These are phyloP conservation scores for Wickerhamiella bombiphila DNA, from an alignment of 805 yeast species.

Conservation along the genomic window DNA sequence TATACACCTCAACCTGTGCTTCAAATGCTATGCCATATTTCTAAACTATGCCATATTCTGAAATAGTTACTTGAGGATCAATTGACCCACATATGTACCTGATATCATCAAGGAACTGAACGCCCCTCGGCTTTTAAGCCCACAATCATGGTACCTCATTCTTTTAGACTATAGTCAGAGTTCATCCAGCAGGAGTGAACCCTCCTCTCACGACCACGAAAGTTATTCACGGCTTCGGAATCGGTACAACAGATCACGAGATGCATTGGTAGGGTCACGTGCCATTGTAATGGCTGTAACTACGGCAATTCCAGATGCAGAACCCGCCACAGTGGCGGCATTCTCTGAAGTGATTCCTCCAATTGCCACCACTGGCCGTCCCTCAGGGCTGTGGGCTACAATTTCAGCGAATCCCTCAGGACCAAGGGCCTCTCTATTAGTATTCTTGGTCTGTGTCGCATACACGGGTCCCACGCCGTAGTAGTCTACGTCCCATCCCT, in stretches of 20 bases:
- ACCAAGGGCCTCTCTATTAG: slow-evolving; percentile 47
- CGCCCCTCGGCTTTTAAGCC: too few relatives aligned
- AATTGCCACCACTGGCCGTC: slow-evolving; percentile 45
- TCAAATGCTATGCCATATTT: too few relatives aligned
- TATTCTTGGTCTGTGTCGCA: slow-evolving; percentile 56
- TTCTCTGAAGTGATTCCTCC: slow-evolving; percentile 31
- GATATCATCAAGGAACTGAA: too few relatives aligned
- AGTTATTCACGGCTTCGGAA: not conserved
- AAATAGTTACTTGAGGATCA: too few relatives aligned
- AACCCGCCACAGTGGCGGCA: slow-evolving; percentile 25
- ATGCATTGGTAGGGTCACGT: slow-evolving; percentile 10
- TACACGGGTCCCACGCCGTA: slow-evolving; percentile 70
- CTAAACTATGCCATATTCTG: too few relatives aligned
- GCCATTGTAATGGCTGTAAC: slow-evolving; percentile 74
- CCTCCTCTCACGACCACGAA: too few relatives aligned
- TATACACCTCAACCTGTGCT: too few relatives aligned
- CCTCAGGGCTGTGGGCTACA: slow-evolving; percentile 65
- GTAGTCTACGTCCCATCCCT: slow-evolving; percentile 35
- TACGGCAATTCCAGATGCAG: slow-evolving; percentile 70
- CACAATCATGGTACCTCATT: too few relatives aligned
- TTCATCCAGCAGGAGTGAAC: too few relatives aligned
- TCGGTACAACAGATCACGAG: not conserved
- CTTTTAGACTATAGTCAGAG: too few relatives aligned
- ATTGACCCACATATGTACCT: too few relatives aligned
- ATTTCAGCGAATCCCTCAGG: slow-evolving; percentile 51